Percentiles rank a stretch among this genome's conserved stretches.
phyloP scores from a whole-genome alignment of 805 yeast genomes.

The Grigorovia humatica region DNA sequence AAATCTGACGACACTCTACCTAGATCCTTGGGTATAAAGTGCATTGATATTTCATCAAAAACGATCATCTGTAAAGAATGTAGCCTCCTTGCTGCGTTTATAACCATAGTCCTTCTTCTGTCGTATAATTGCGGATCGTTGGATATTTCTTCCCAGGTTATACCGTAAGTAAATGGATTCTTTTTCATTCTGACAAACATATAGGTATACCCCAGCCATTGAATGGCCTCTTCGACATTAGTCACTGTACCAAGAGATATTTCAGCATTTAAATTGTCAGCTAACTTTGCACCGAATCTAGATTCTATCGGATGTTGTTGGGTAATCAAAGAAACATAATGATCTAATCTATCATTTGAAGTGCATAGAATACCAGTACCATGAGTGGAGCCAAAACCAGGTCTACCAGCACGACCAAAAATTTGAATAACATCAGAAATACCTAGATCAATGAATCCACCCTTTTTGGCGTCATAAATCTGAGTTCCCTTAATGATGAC shows the following conservation, averaged over 20 bases:
- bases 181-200: slow-evolving; percentile 88
- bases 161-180: slow-evolving; percentile 86
- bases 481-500: slow-evolving; percentile 96
- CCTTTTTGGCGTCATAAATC: slow-evolving; percentile 85
- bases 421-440: slow-evolving; percentile 95
- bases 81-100: slow-evolving; percentile 71
- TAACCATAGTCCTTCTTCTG: slow-evolving; percentile 64
- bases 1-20: slow-evolving; percentile 95
- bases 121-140: slow-evolving; percentile 74
- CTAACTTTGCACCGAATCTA: slow-evolving; percentile 59
- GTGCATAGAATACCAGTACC: slow-evolving; percentile 94
- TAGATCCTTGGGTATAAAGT: slow-evolving; percentile 74
- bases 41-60: slow-evolving; percentile 73
- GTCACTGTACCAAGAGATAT: slow-evolving; percentile 93
- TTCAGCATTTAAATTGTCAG: slow-evolving; percentile 93
- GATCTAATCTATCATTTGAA: slow-evolving; percentile 68
- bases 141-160: slow-evolving; percentile 74
- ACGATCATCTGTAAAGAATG: slow-evolving; percentile 88
- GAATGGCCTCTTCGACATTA: slow-evolving; percentile 85
- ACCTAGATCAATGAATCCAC: slow-evolving; percentile 90
- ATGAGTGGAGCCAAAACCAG: slow-evolving; percentile 73
- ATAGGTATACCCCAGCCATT: slow-evolving; percentile 97
- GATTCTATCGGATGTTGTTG: slow-evolving; percentile 97
- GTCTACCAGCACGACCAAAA: slow-evolving; percentile 99
- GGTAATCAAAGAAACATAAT: slow-evolving; percentile 76